Evolutionary conservation across 352 stramenopile species (phyloP).

Genomic region (Globisporangium irregulare): DNA sequence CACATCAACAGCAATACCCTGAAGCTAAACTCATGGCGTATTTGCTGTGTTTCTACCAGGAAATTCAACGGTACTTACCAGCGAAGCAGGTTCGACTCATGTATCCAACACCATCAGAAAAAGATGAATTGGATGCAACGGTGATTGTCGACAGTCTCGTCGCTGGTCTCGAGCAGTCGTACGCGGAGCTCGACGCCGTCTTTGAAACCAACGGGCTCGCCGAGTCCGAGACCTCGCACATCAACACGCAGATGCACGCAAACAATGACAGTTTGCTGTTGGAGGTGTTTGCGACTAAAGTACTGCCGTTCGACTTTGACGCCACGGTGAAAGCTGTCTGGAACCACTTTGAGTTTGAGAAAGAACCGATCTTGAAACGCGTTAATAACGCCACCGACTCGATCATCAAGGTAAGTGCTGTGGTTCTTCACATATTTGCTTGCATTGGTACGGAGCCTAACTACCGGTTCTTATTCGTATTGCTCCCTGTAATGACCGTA

Average conservation of each 20-base stretch:
- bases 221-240: background rate
- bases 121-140: background rate
- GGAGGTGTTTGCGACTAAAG: conserved; percentile 35
- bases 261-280: conserved; percentile 28
- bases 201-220: conserved; percentile 2
- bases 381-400: conserved; percentile 29
- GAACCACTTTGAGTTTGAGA: conserved; percentile 31
- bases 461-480: background rate
- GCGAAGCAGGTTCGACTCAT: background rate
- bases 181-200: conserved; percentile 4
- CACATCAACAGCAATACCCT: too few relatives aligned
- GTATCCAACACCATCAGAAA: background rate
- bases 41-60: background rate
- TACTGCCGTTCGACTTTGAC: conserved; percentile 38
- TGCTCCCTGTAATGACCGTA: conserved; percentile 37
- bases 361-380: conserved; percentile 17
- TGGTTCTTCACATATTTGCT: background rate
- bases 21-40: background rate
- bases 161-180: conserved; percentile 14
- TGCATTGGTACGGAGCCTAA: background rate
- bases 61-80: background rate
- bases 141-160: conserved; percentile 22
- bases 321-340: conserved; percentile 30
- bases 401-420: conserved; percentile 12
- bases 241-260: background rate